phyloP scores from a whole-genome alignment of 306 rosid genomes.

The Arachis hypogaea region DNA sequence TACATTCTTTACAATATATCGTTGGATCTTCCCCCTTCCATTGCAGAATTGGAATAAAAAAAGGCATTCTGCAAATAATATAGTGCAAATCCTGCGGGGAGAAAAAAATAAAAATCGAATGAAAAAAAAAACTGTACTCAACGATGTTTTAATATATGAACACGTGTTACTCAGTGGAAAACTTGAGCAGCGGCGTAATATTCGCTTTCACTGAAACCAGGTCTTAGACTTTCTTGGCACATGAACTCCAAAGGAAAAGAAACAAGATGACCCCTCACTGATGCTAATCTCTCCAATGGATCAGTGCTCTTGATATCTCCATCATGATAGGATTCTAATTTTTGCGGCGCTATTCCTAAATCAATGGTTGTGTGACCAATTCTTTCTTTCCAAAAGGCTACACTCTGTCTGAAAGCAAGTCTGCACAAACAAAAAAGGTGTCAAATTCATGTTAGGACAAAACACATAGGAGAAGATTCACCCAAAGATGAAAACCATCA shows the following conservation, averaged over 20 bases:
- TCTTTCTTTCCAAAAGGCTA: slow-evolving; percentile 70
- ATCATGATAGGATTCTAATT: slow-evolving; percentile 59
- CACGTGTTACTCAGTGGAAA: slow-evolving; percentile 60
- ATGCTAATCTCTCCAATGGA: slow-evolving; percentile 70
- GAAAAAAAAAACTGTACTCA: not conserved
- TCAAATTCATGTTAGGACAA: slow-evolving; percentile 36
- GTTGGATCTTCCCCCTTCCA: not conserved
- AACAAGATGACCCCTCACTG: slow-evolving; percentile 86
- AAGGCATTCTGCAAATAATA: slow-evolving; percentile 42
- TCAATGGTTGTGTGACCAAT: slow-evolving; percentile 85
- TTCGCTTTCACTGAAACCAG: slow-evolving; percentile 90
- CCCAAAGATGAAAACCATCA: slow-evolving; percentile 4
- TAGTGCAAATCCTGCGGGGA: slow-evolving; percentile 35
- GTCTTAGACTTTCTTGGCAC: slow-evolving; percentile 91
- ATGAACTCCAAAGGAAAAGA: slow-evolving; percentile 91
- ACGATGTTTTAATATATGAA: not conserved
- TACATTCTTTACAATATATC: slow-evolving; percentile 47
- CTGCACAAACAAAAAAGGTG: slow-evolving; percentile 45
- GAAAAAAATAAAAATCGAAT: not conserved
- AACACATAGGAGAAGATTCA: slow-evolving; percentile 19
- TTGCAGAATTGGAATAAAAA: slow-evolving; percentile 40
- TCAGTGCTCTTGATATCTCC: slow-evolving; percentile 59
- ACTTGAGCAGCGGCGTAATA: slow-evolving; percentile 95
- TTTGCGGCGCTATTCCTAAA: slow-evolving; percentile 81
- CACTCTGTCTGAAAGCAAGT: slow-evolving; percentile 78